Evolutionary conservation across 139 green algal genomes (phyloP), one percentile per base, ranked within the genome.

Genomic region (Micractinium sp.): DNA sequence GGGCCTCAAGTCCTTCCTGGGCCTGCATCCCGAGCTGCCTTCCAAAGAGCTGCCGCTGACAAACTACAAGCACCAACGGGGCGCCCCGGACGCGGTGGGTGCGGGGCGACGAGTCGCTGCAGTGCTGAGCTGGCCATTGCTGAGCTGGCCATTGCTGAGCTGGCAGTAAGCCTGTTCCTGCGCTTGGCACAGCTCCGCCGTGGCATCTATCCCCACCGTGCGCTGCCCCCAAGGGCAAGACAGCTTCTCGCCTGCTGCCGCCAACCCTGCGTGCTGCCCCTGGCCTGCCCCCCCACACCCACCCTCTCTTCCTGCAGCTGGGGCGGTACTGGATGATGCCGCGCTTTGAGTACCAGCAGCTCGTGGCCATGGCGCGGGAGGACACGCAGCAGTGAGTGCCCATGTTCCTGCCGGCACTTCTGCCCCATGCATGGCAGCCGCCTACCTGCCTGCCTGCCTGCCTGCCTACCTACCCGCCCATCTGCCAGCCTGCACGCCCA

Each of bases 11-110:
- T 20, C 9, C 83, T 87, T 87, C 67, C 39, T 87, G 38, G 67
- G 39, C 23, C 5, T 87, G 22, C 66, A 87, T 29, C 83, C 29
- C 20, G 29, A 66, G 29, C 83, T 81, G 83, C 83, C 83, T 36
- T 87, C 83, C 12, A 39, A 87, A 67, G 47, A 25, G 38, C 83
- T 81, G 67, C 83, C 83, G 13, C 83, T 87, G 27, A 87, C 83
- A 25, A 87, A 87, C 39, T 87, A 67, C 66, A 87, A 87, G 83
- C 83, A 87, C 67, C 36, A 80, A 38, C 63, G 83, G 2, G 83
- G 83, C 27, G 38, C 15, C 3, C 38, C 41, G 3, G 29, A 87
- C 60, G 27, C 38, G 83, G 83, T 60, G 47, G 35, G 27, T 22
- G 20, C 3, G 29, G 47, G 47, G 47, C 47, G 7, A 56, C 27